phyloP scores from a whole-genome alignment of 148 eudicot species.

The Diospyros kaki region DNA sequence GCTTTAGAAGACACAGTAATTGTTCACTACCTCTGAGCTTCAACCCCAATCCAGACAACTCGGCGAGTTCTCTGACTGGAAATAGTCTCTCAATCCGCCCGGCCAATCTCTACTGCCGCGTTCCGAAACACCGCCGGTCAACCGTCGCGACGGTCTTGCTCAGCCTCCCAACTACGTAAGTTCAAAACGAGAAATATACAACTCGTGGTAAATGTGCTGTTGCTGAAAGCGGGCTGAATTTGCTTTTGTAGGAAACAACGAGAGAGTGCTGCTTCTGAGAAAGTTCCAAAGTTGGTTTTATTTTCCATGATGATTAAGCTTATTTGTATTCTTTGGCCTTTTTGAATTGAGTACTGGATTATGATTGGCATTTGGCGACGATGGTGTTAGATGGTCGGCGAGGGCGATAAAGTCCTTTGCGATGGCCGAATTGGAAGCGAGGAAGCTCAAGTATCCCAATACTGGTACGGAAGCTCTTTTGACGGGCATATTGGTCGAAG shows the following conservation, averaged over 20 bases:
- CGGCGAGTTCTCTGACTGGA: conserved; percentile 35
- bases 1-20: conserved; percentile 27
- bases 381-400: conserved; percentile 71
- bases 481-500: conserved; percentile 92
- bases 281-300: conserved; percentile 61
- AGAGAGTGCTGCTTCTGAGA: conserved; percentile 42
- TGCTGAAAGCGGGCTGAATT: background rate
- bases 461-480: conserved; percentile 86
- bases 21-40: conserved; percentile 3
- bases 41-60: conserved; percentile 16
- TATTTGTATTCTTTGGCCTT: background rate
- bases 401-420: conserved; percentile 73
- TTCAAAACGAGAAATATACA: background rate
- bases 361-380: conserved; percentile 2
- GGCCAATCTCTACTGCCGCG: conserved; percentile 21
- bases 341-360: conserved; percentile 10
- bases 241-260: conserved; percentile 49
- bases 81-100: conserved; percentile 37
- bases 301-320: background rate
- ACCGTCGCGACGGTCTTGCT: conserved; percentile 49
- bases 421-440: conserved; percentile 79
- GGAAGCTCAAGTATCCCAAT: conserved; percentile 74
- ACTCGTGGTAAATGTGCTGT: background rate
- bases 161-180: conserved; percentile 64
- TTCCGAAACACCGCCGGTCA: conserved; percentile 33